phyloP scores from a whole-genome alignment of 495 filamentous ascomycete genomes.

The Letharia columbiana region DNA sequence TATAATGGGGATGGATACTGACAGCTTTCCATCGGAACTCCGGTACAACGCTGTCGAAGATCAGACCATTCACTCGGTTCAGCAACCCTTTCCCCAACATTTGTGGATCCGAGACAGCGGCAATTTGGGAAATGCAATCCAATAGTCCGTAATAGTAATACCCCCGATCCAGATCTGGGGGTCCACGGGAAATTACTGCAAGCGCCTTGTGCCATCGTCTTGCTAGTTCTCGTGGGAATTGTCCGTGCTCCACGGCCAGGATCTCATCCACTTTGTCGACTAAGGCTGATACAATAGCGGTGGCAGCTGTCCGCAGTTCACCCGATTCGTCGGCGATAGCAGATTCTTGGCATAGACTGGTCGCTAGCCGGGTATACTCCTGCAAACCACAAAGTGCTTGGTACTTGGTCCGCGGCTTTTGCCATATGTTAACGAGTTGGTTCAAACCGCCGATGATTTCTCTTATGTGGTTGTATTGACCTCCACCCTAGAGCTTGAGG shows the following conservation, averaged over 20 bases:
- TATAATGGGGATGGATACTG: neutral
- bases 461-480: constrained; percentile 13
- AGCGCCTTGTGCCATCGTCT: neutral
- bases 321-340: neutral
- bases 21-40: constrained; percentile 20
- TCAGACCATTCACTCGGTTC: neutral
- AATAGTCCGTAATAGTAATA: constrained; percentile 8
- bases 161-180: constrained; percentile 7
- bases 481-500: constrained; percentile 1
- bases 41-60: constrained; percentile 4
- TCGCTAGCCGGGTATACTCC: constrained; percentile 3
- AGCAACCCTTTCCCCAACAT: neutral
- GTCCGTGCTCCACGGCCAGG: neutral
- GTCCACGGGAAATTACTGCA: neutral
- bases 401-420: neutral
- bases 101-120: neutral
- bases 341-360: neutral
- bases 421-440: constrained; percentile 7
- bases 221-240: neutral
- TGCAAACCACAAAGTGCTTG: constrained; percentile 8
- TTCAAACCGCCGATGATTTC: constrained; percentile 5
- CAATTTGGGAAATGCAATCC: constrained; percentile 7
- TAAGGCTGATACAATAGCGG: neutral
- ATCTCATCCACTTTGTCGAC: neutral
- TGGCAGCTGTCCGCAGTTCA: neutral